Base-by-base conservation (phyloP, 139 green algal species). In the Auxenochlorella pyrenoidosa region DNA sequence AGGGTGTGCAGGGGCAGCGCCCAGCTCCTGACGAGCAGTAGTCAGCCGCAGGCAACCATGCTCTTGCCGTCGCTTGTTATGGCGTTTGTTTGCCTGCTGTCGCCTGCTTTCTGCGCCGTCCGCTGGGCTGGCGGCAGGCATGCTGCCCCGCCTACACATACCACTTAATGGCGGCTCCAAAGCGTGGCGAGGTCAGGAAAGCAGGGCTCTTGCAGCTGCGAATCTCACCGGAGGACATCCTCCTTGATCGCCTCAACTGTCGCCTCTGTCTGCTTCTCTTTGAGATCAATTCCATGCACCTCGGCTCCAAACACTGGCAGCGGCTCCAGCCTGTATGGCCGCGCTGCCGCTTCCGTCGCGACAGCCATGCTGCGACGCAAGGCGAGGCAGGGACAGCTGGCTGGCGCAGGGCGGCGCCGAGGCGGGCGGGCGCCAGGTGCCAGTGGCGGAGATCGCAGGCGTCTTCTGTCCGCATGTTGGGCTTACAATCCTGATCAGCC, bases 221-320 rank as follows among this genome's bases (percentile, higher is more conserved):
- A 12, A 16, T 34, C 75, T 47, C 43, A 91, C 88, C 71, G 66
- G 38, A 63, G 43, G 19, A 91, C 89, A 54, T 85, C 89, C 40
- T 75, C 38, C 73, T 84, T 79, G 26, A 91, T 88, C 32, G 36
- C 21, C 6, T 86, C 51, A 2, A 88, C 59, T 0, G 38, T 36
- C 19, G 79, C 58, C 21, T 75, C 21, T 21, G 43, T 4, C 18
- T 86, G 15, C 5, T 78, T 54, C 65, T 86, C 41, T 8, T 84
- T 89, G 40, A 92, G 47, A 38, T 87, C 72, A 19, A 91, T 65
- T 2, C 86, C 83, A 16, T 36, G 43, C 40, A 91, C 79, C 34
- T 89, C 83, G 0, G 43, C 79, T 28, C 86, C 86, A 36, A 86
- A 73, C 3, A 65, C 21, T 2, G 86, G 70, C 44, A 87, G 83